Evolutionary conservation across 441 rosid genomes (phyloP), one percentile per base, ranked within the genome.

Genomic region (Corymbia calophylla): DNA sequence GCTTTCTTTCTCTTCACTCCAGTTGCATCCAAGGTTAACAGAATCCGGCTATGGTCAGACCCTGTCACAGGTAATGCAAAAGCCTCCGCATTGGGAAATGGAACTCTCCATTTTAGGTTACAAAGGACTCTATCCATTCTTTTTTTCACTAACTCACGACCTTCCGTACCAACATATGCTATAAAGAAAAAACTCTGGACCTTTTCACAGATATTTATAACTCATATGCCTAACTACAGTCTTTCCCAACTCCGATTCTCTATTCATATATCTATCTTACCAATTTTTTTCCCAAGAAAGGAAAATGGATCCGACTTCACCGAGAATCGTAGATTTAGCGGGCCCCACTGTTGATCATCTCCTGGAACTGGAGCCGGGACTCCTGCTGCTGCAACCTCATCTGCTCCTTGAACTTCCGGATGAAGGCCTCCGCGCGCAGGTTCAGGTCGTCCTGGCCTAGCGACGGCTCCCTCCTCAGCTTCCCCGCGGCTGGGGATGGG

Each of bases 341-440:
- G 66, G 91, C 93, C 86, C 92, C 94, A 82, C 92, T 68, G 23
- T 68, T 91, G 13, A 94, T 87, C 96, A 93, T 92, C 89, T 93
- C 94, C 68, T 92, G 93, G 21, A 90, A 93, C 91, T 92, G 95
- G 53, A 94, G 93, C 90, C 92, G 89, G 87, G 98, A 96, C 90
- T 94, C 93, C 89, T 95, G 88, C 87, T 96, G 92, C 92, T 95
- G 95, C 91, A 97, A 56, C 95, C 95, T 95, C 99, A 96, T 95
- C 88, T 97, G 98, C 60, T 96, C 95, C 86, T 96, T 96, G 82
- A 96, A 94, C 92, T 95, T 94, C 35, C 92, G 92, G 31, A 95
- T 96, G 90, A 96, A 96, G 87, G 96, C 96, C 88, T 96, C 98
- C 44, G 93, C 98, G 15, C 97, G 94, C 23, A 94, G 92, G 90